Base-by-base conservation (phyloP, 2,329 filamentous ascomycete species). In the Colletotrichum sp. region DNA sequence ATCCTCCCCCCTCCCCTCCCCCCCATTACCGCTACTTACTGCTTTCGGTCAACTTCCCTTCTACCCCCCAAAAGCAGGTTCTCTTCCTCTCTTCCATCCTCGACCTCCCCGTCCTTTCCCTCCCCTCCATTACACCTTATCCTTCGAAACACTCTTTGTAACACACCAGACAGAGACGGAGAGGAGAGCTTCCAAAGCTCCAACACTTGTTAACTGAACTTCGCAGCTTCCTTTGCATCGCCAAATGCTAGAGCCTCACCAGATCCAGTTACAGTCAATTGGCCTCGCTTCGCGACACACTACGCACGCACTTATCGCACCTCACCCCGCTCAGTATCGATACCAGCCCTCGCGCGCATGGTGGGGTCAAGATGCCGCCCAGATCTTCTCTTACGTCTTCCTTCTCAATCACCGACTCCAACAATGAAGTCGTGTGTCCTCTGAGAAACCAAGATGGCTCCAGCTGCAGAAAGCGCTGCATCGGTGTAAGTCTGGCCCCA, bases 381-480 rank as follows among this genome's bases (percentile, higher is more conserved):
- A 93, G 95, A 90, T 92, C 94, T 82, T 93, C 95, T 80, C 90
- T 98, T 83, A 97, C 95, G 78, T 95, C 94, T 83, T 97, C 95
- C 79, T 98, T 98, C 86, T 96, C 95, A 80, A 94, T 98, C 82
- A 95, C 95, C 82, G 95, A 98, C 89, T 92, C 94, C 85, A 96
- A 95, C 86, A 98, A 98, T 86, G 96, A 99, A 87, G 97, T 99
- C 83, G 95, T 98, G 83, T 99, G 97, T 87, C 97, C 97, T 80
- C 89, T 99, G 86, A 93, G 93, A 83, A 98, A 98, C 84, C 96
- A 98, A 83, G 97, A 99, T 92, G 95, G 95, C 85, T 98, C 96
- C 80, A 95, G 94, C 88, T 99, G 97, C 89, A 94, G 96, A 85
- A 99, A 99, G 90, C 92, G 96, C 89, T 99, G 97, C 88, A 93